These are phyloP conservation scores for Trichophyton simii DNA, from an alignment of 2,329 filamentous ascomycete genomes.

Conservation along the genomic window DNA sequence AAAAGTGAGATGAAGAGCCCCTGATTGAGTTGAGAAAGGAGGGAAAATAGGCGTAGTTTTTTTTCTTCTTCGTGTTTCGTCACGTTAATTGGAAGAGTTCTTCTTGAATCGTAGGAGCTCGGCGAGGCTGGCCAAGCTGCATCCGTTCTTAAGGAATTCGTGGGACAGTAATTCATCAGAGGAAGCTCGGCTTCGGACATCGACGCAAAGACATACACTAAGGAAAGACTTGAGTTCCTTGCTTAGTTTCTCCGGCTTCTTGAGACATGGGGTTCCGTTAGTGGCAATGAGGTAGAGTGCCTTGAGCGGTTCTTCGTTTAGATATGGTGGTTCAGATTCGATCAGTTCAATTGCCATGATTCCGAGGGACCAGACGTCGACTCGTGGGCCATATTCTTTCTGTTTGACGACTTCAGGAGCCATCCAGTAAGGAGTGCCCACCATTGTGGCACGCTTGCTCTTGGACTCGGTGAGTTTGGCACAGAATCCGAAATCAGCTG, in stretches of 20 bases:
- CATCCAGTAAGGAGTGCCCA: constrained; percentile 99
- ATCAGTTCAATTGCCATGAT: constrained; percentile 99
- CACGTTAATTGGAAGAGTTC: constrained; percentile 25
- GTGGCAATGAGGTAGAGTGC: constrained; percentile 95
- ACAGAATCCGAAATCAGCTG: constrained; percentile 97
- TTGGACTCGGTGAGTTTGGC: constrained; percentile 96
- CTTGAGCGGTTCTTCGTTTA: constrained; percentile 96
- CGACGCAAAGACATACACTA: constrained; percentile 89
- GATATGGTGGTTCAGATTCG: constrained; percentile 91
- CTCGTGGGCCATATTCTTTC: constrained; percentile 96
- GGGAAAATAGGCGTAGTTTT: background rate
- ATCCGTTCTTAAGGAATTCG: constrained; percentile 89
- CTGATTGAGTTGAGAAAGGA: background rate
- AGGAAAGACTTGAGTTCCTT: constrained; percentile 97
- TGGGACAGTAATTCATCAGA: constrained; percentile 80
- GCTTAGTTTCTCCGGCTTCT: constrained; percentile 96
- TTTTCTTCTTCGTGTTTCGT: background rate
- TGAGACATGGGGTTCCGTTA: constrained; percentile 88
- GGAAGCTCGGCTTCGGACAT: constrained; percentile 86
- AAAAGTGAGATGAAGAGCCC: background rate
- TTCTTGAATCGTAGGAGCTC: constrained; percentile 65
- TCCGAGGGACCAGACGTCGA: constrained; percentile 96
- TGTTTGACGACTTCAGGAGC: constrained; percentile 98
- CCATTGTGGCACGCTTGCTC: constrained; percentile 96
- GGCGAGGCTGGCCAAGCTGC: constrained; percentile 66